A percentile compares a stretch with the other conserved stretches of the same genome.
Evolutionary conservation across 169 alveolate genomes (phyloP).

Genomic region (Plasmodium blacklocki): DNA sequence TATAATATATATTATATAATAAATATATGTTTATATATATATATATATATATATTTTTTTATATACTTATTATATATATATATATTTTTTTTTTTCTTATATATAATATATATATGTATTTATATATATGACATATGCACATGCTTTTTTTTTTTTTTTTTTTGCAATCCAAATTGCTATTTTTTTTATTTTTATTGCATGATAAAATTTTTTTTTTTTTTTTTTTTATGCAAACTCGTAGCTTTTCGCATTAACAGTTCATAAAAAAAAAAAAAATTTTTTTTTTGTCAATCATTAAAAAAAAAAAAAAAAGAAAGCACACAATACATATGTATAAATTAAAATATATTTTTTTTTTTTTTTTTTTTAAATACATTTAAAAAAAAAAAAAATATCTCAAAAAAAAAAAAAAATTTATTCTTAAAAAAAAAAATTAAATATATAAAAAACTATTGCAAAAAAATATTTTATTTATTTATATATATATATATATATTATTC

Average conservation of each 20-base stretch:
- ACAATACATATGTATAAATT: neutral
- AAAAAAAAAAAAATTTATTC: neutral
- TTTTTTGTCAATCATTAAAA: slow-evolving; percentile 15
- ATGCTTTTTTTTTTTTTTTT: neutral
- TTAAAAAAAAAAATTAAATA: slow-evolving; percentile 11
- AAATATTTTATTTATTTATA: slow-evolving; percentile 11
- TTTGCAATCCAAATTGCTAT: slow-evolving; percentile 13
- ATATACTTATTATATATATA: slow-evolving; percentile 12
- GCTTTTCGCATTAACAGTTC: slow-evolving; percentile 55
- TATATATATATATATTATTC: neutral
- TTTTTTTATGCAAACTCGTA: slow-evolving; percentile 55
- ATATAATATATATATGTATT: neutral
- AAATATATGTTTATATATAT: slow-evolving; percentile 11
- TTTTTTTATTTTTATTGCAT: slow-evolving; percentile 54
- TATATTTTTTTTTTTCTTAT: slow-evolving; percentile 33
- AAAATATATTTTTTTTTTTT: neutral
- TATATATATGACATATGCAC: no score
- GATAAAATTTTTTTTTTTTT: slow-evolving; percentile 24
- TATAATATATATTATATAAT: neutral
- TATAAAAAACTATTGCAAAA: slow-evolving; percentile 18
- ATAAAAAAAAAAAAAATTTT: slow-evolving; percentile 27
- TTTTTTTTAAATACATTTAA: slow-evolving; percentile 5
- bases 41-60: slow-evolving; percentile 1
- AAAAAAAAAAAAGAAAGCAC: slow-evolving; percentile 19
- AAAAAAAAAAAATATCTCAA: slow-evolving; percentile 11